These are phyloP conservation scores for Excoecaria cochinchinensis DNA, from an alignment of 345 rosid species.

Conservation along the genomic window DNA sequence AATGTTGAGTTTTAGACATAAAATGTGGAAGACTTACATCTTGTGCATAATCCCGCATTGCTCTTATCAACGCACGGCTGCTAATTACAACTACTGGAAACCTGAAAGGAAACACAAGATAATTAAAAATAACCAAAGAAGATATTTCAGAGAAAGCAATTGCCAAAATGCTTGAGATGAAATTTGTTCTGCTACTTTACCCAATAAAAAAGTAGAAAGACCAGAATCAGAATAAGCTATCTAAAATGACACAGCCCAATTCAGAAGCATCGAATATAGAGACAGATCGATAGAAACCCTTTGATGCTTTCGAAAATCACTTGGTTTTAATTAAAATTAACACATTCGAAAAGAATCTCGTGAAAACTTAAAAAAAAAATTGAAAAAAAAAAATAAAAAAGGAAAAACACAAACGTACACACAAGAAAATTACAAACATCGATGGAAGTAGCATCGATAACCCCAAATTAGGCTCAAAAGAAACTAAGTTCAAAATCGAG, in stretches of 20 bases:
- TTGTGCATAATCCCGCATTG: constrained; percentile 48
- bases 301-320: background rate
- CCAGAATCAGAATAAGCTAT: background rate
- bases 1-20: background rate
- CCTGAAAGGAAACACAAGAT: background rate
- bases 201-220: background rate
- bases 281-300: background rate
- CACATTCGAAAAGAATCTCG: background rate
- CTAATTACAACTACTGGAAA: background rate
- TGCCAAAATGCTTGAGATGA: background rate
- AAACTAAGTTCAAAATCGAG: background rate
- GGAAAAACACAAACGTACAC: background rate
- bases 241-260: background rate
- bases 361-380: background rate
- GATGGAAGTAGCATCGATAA: background rate
- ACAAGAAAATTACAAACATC: background rate
- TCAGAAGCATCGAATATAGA: background rate
- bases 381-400: background rate
- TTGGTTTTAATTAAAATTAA: too few relatives aligned
- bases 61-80: background rate
- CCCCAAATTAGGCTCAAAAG: background rate
- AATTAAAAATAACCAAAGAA: background rate
- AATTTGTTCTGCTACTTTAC: background rate
- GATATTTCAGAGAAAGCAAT: background rate
- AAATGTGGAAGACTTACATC: constrained; percentile 39